A percentile compares a stretch with the other conserved stretches of the same genome.
These are phyloP conservation scores for Nyssa sinensis DNA, from an alignment of 148 eudicot genomes.

Conservation along the genomic window DNA sequence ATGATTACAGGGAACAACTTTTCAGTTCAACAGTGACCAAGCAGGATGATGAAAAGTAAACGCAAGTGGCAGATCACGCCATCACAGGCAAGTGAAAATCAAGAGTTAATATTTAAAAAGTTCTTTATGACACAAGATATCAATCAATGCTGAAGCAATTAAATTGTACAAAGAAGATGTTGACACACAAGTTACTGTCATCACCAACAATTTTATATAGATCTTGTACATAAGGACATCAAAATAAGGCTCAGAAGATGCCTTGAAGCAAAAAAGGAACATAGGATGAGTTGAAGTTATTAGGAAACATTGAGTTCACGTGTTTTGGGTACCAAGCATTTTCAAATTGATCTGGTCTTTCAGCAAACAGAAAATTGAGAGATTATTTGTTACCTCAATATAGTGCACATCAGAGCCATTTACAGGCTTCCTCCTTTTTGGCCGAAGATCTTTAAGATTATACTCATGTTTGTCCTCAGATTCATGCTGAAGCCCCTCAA, in stretches of 20 bases:
- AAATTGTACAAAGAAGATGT: no score
- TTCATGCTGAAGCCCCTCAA: conserved; percentile 28
- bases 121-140: not conserved
- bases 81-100: not conserved
- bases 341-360: not conserved
- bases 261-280: not conserved
- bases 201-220: no score
- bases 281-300: not conserved
- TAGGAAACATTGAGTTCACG: not conserved
- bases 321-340: not conserved
- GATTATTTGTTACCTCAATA: conserved; percentile 58
- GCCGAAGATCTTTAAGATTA: conserved; percentile 60
- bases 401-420: conserved; percentile 56
- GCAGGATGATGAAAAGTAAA: not conserved
- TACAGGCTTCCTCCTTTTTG: conserved; percentile 58
- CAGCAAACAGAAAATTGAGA: not conserved
- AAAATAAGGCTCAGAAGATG: not conserved
- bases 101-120: no score
- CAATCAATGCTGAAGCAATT: not conserved
- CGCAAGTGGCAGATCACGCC: not conserved
- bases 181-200: not conserved
- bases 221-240: no score
- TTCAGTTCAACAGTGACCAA: not conserved
- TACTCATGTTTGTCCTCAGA: conserved; percentile 43
- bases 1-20: not conserved